These are phyloP conservation scores for Boletus sp. DNA, from an alignment of 1,284 basidiomycete species.

Conservation along the genomic window DNA sequence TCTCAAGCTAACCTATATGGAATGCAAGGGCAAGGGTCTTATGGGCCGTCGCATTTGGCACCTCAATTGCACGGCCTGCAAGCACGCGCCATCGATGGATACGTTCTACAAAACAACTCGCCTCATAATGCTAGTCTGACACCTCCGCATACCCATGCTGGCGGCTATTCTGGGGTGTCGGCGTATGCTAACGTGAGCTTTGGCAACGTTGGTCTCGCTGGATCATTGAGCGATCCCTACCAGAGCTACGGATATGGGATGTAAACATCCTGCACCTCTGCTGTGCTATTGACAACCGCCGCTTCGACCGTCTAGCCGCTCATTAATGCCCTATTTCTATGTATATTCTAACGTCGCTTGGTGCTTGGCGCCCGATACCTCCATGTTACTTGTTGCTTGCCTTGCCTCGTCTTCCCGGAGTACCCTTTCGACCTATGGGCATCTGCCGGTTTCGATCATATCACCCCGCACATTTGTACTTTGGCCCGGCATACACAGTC, in stretches of 20 bases:
- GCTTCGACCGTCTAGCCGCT: constrained; percentile 26
- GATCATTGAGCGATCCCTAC: constrained; percentile 70
- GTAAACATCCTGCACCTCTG: constrained; percentile 45
- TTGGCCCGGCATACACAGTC: constrained; percentile 58
- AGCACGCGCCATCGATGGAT: constrained; percentile 74
- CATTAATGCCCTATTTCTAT: constrained; percentile 43
- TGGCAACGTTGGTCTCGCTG: constrained; percentile 56
- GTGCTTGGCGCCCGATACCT: constrained; percentile 39
- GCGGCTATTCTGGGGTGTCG: constrained; percentile 58
- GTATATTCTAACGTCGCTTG: constrained; percentile 42
- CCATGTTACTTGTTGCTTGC: constrained; percentile 40
- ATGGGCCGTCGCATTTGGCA: constrained; percentile 47
- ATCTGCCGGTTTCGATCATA: constrained; percentile 45
- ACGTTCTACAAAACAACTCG: constrained; percentile 73
- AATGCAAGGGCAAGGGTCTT: constrained; percentile 52
- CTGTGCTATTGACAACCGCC: constrained; percentile 12
- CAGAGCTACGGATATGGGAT: constrained; percentile 79
- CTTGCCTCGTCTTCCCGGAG: constrained; percentile 36
- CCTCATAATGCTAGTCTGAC: constrained; percentile 63
- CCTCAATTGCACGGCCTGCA: constrained; percentile 60
- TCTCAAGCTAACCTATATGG: constrained; percentile 64
- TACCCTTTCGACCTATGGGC: constrained; percentile 40
- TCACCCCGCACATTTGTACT: constrained; percentile 69
- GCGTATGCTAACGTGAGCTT: constrained; percentile 59
- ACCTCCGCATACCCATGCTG: constrained; percentile 56